Evolutionary conservation across 2,329 filamentous ascomycete species (phyloP).

Genomic region (Chlorencoelia australis): DNA sequence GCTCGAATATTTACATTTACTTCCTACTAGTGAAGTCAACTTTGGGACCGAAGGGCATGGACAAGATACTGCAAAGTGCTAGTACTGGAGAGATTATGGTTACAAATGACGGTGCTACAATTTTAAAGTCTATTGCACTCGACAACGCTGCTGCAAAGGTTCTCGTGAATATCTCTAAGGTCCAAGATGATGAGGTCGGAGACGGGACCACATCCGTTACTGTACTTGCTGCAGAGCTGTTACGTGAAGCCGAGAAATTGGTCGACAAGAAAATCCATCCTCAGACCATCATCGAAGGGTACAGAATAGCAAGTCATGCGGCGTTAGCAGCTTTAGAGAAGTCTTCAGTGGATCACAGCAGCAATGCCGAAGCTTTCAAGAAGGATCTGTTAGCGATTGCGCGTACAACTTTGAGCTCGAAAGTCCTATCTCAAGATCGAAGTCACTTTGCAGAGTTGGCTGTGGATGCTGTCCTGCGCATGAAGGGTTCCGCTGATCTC

Average conservation of each 20-base stretch:
- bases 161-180: slow-evolving; percentile 97
- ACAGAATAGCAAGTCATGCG: slow-evolving; percentile 89
- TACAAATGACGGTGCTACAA: slow-evolving; percentile 97
- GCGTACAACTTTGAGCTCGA: slow-evolving; percentile 90
- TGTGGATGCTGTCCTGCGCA: slow-evolving; percentile 79
- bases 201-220: slow-evolving; percentile 98
- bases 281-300: slow-evolving; percentile 98
- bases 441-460: slow-evolving; percentile 86
- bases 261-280: slow-evolving; percentile 98
- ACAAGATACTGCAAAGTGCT: slow-evolving; percentile 56
- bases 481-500: slow-evolving; percentile 84
- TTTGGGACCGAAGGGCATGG: slow-evolving; percentile 95
- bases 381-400: slow-evolving; percentile 86
- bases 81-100: slow-evolving; percentile 97
- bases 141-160: slow-evolving; percentile 98
- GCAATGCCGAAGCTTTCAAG: slow-evolving; percentile 71
- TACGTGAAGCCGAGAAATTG: slow-evolving; percentile 93
- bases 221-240: slow-evolving; percentile 85
- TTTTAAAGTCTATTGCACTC: slow-evolving; percentile 94
- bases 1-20: slow-evolving; percentile 9
- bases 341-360: slow-evolving; percentile 82
- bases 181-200: slow-evolving; percentile 97
- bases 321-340: slow-evolving; percentile 77
- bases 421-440: slow-evolving; percentile 89
- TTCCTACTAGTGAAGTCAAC: slow-evolving; percentile 76